Percentiles rank a stretch among this genome's conserved stretches.
Conservation (phyloP, 306 rosid species). For the Nissolia schottii region DNA sequence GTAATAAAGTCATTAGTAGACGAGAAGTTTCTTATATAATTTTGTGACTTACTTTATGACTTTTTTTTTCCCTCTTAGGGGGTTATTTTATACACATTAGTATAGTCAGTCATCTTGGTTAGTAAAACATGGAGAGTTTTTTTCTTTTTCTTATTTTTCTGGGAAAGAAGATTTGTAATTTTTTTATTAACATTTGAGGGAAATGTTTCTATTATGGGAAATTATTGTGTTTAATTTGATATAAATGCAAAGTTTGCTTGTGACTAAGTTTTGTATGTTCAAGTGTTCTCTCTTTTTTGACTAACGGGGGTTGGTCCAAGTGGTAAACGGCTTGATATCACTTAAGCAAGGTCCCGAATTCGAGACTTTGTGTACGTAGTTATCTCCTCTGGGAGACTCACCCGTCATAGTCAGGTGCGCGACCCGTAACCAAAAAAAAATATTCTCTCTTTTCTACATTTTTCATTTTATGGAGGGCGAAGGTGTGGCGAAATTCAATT, state of each 20-base stretch:
- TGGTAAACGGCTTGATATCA: too few species aligned
- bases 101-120: not conserved
- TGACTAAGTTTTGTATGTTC: not conserved
- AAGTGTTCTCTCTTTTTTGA: not conserved
- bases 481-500: too few species aligned
- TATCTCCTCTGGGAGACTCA: too few species aligned
- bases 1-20: constrained; percentile 4
- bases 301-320: too few species aligned
- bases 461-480: not conserved
- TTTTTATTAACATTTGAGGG: not conserved
- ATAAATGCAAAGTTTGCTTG: not conserved
- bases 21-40: constrained; percentile 2
- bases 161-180: not conserved
- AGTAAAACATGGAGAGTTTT: not conserved
- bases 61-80: not conserved
- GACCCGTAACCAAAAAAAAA: too few species aligned
- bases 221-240: not conserved
- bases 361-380: too few species aligned
- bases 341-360: too few species aligned
- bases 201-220: not conserved
- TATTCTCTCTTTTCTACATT: not conserved
- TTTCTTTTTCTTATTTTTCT: not conserved
- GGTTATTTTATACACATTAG: not conserved
- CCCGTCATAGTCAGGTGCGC: too few species aligned
- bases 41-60: constrained; percentile 18